Percentiles rank a stretch among this genome's conserved stretches.
These are phyloP conservation scores for Kwoniella sp. DNA, from an alignment of 768 basidiomycete species.

Conservation along the genomic window DNA sequence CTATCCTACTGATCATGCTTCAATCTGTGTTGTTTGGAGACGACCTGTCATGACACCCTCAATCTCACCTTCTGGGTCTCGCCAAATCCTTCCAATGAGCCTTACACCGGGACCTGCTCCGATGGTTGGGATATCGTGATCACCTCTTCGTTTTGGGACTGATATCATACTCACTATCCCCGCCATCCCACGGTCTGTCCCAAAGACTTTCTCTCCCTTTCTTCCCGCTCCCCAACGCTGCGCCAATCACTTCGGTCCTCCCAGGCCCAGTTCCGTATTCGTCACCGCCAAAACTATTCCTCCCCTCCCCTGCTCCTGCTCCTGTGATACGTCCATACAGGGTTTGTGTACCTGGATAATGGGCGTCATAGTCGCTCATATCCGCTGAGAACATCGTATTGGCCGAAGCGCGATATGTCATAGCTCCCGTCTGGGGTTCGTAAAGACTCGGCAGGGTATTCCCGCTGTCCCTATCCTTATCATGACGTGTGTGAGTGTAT, in stretches of 20 bases:
- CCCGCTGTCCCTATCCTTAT: not conserved
- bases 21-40: too few relatives aligned
- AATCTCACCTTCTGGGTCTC: too few relatives aligned
- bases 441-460: constrained; percentile 32
- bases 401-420: constrained; percentile 2
- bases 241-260: constrained; percentile 16
- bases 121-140: too few relatives aligned
- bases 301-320: not conserved
- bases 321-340: not conserved
- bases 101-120: too few relatives aligned
- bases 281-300: not conserved
- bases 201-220: constrained; percentile 9
- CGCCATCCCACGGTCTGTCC: constrained; percentile 3
- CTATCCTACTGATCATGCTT: too few relatives aligned
- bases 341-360: not conserved
- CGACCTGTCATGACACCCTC: too few relatives aligned
- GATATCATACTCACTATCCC: not conserved
- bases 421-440: constrained; percentile 30
- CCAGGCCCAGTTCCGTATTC: not conserved
- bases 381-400: not conserved
- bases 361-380: not conserved
- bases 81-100: too few relatives aligned
- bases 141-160: not conserved
- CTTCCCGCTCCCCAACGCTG: constrained; percentile 33
- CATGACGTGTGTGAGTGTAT: not conserved